A percentile compares a stretch with the other conserved stretches of the same genome.
phyloP scores from a whole-genome alignment of 2,329 filamentous ascomycete species.

The Gnomoniopsis smithogilvyi region DNA sequence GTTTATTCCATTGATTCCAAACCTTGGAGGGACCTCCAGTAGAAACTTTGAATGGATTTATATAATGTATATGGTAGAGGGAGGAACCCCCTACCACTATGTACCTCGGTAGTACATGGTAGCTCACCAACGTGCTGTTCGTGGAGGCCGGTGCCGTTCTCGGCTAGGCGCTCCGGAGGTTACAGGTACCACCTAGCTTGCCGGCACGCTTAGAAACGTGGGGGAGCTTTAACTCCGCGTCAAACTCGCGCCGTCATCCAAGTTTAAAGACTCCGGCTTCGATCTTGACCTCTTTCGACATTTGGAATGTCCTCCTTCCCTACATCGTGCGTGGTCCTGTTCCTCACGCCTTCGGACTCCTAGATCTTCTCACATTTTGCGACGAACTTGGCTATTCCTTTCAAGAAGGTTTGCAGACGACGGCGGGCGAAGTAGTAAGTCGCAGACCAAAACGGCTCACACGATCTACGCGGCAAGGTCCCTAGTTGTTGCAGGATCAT shows the following conservation, averaged over 20 bases:
- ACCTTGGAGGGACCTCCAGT: too few species aligned
- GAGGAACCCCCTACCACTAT: too few species aligned
- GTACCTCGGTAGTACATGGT: too few species aligned
- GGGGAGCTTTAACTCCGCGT: conserved; percentile 11
- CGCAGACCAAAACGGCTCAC: background rate
- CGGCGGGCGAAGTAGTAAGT: too few species aligned
- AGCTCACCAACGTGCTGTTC: too few species aligned
- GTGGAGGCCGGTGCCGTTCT: too few species aligned
- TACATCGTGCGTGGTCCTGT: too few species aligned
- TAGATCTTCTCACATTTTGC: background rate
- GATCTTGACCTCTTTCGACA: background rate
- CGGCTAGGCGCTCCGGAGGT: too few species aligned
- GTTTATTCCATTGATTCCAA: too few species aligned
- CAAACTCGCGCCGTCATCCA: background rate
- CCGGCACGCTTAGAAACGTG: conserved; percentile 2
- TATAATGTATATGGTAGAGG: too few species aligned
- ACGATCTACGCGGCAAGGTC: conserved; percentile 9
- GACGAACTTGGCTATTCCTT: background rate
- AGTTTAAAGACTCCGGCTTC: background rate
- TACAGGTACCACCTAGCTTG: background rate
- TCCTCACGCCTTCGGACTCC: too few species aligned
- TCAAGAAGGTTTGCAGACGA: background rate
- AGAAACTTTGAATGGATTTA: too few species aligned
- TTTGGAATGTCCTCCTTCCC: background rate
- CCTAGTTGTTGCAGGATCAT: conserved; percentile 13